These are phyloP conservation scores for Arachis stenosperma DNA, from an alignment of 306 rosid genomes.

Conservation along the genomic window DNA sequence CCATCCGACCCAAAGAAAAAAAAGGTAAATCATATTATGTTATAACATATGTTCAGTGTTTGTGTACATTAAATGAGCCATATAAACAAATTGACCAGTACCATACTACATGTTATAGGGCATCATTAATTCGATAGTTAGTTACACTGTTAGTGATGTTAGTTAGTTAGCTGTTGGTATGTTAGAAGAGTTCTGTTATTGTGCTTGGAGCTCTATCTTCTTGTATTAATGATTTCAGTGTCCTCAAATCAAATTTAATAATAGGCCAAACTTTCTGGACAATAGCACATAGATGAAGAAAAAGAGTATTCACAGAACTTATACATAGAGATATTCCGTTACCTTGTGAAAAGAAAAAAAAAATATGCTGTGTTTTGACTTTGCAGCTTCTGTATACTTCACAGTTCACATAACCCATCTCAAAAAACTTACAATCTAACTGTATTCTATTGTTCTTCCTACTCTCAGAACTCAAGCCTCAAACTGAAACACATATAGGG, in stretches of 20 bases:
- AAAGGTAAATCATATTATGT: too few relatives aligned
- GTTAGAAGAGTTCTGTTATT: neutral
- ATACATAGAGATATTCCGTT: neutral
- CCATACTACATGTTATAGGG: too few relatives aligned
- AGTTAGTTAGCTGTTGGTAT: too few relatives aligned
- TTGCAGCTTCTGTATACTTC: neutral
- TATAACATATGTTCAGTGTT: too few relatives aligned
- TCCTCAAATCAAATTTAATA: too few relatives aligned
- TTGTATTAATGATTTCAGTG: too few relatives aligned
- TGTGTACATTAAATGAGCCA: too few relatives aligned
- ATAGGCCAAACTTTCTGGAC: neutral
- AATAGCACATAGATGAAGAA: neutral
- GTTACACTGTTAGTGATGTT: neutral
- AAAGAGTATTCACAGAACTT: neutral
- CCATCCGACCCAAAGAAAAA: too few relatives aligned
- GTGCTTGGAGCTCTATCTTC: neutral
- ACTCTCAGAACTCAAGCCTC: neutral
- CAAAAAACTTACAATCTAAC: conserved; percentile 13
- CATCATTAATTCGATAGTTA: neutral
- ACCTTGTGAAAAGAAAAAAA: neutral
- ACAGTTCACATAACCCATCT: neutral
- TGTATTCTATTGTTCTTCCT: conserved; percentile 22
- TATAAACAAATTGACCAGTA: too few relatives aligned
- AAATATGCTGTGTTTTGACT: neutral
- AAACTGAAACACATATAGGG: neutral